Conservation (phyloP, 1,284 basidiomycete genomes). For the Exobasidium cylindrosporum region DNA sequence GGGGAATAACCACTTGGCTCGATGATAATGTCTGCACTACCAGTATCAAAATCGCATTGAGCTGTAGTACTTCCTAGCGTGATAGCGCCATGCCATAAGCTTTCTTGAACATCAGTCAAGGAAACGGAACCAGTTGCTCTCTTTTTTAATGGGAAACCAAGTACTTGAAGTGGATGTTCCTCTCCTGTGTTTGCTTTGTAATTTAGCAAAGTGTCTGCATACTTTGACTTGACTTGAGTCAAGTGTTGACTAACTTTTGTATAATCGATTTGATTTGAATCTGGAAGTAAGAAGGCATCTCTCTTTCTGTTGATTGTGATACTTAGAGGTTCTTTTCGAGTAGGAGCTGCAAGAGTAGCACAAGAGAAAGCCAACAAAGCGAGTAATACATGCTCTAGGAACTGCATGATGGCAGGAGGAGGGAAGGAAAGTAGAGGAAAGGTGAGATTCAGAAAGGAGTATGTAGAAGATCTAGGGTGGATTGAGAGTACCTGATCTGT, state of each 20-base stretch:
- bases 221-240: conserved; percentile 30
- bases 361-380: conserved; percentile 34
- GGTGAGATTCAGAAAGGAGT: too few species aligned
- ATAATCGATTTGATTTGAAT: conserved; percentile 32
- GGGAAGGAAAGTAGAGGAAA: too few species aligned
- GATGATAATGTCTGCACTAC: conserved; percentile 43
- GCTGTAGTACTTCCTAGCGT: conserved; percentile 38
- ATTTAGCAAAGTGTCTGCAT: conserved; percentile 28
- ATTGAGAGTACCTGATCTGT: too few species aligned
- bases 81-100: conserved; percentile 48
- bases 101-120: conserved; percentile 35
- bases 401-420: conserved; percentile 38
- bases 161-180: conserved; percentile 24
- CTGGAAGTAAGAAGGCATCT: conserved; percentile 22
- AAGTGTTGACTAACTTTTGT: conserved; percentile 36
- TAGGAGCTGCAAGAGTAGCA: conserved; percentile 31
- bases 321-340: conserved; percentile 28
- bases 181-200: conserved; percentile 45
- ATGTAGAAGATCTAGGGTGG: too few species aligned
- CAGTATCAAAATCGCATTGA: conserved; percentile 52
- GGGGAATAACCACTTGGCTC: conserved; percentile 45
- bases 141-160: conserved; percentile 13
- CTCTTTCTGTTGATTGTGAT: conserved; percentile 34
- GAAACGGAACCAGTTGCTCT: conserved; percentile 29
- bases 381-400: conserved; percentile 35